phyloP scores from a whole-genome alignment of 306 rosid genomes.

The Astragalus glycyphyllos region DNA sequence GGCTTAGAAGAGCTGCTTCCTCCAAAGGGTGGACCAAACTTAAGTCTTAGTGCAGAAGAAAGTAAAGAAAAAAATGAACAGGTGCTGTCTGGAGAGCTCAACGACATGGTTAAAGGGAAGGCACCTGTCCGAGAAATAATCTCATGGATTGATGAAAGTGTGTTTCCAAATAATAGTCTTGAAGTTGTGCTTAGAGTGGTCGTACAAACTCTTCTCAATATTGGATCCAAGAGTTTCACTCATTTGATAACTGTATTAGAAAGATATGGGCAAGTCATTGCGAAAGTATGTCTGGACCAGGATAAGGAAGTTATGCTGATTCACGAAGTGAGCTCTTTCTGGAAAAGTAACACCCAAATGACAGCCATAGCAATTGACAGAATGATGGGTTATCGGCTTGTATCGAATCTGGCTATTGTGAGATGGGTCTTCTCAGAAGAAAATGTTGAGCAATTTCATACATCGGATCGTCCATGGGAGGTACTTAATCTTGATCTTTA shows the following conservation, averaged over 20 bases:
- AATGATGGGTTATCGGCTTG: constrained; percentile 97
- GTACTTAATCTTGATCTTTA: constrained; percentile 48
- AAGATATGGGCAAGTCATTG: constrained; percentile 90
- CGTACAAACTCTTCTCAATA: constrained; percentile 84
- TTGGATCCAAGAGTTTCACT: constrained; percentile 97
- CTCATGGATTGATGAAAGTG: constrained; percentile 84
- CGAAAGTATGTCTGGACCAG: constrained; percentile 80
- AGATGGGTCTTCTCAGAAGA: constrained; percentile 93
- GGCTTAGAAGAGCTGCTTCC: constrained; percentile 97
- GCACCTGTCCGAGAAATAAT: constrained; percentile 83
- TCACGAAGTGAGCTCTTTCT: constrained; percentile 76
- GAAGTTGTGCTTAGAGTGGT: constrained; percentile 81
- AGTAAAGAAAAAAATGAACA: constrained; percentile 65
- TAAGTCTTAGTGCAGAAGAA: constrained; percentile 64
- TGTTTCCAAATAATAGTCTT: constrained; percentile 78
- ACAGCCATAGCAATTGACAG: constrained; percentile 93
- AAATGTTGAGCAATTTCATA: constrained; percentile 84
- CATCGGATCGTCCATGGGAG: constrained; percentile 98
- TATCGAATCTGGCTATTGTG: constrained; percentile 93
- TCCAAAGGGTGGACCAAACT: constrained; percentile 85
- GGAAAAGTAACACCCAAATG: constrained; percentile 97
- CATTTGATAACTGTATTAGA: constrained; percentile 96
- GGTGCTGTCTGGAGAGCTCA: constrained; percentile 74
- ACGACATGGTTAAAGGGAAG: constrained; percentile 86
- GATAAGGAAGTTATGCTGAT: constrained; percentile 92